Evolutionary conservation across 306 rosid genomes (phyloP).

Genomic region (Morella rubra): DNA sequence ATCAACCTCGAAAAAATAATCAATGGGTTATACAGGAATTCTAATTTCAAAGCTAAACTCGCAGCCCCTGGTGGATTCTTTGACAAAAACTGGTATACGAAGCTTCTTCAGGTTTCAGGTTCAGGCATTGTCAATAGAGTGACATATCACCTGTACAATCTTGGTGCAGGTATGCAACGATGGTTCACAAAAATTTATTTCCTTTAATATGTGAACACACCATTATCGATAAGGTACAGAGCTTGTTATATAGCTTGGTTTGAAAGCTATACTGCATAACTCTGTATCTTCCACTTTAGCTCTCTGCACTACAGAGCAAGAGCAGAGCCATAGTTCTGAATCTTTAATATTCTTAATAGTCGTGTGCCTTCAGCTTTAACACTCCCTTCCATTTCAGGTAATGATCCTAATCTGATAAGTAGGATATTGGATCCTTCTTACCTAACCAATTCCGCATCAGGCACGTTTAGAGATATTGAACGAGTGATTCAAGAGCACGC

Average conservation of each 20-base stretch:
- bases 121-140: slow-evolving; percentile 53
- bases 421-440: slow-evolving; percentile 66
- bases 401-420: slow-evolving; percentile 49
- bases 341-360: background rate
- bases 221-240: no score
- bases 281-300: no score
- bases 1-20: slow-evolving; percentile 55
- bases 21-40: slow-evolving; percentile 43
- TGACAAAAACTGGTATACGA: slow-evolving; percentile 65
- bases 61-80: slow-evolving; percentile 95
- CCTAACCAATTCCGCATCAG: slow-evolving; percentile 47
- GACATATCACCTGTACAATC: slow-evolving; percentile 82
- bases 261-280: no score
- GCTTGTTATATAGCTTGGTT: no score
- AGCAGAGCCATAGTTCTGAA: background rate
- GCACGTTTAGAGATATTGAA: slow-evolving; percentile 45
- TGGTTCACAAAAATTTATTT: slow-evolving; percentile 8
- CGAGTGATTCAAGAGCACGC: slow-evolving; percentile 56
- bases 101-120: slow-evolving; percentile 77
- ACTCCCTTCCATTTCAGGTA: slow-evolving; percentile 44
- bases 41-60: slow-evolving; percentile 55
- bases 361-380: slow-evolving; percentile 11
- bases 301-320: background rate
- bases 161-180: slow-evolving; percentile 77
- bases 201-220: background rate